Base-by-base conservation (phyloP, 2,329 filamentous ascomycete species). In the Phaeosphaeriaceae sp. region DNA sequence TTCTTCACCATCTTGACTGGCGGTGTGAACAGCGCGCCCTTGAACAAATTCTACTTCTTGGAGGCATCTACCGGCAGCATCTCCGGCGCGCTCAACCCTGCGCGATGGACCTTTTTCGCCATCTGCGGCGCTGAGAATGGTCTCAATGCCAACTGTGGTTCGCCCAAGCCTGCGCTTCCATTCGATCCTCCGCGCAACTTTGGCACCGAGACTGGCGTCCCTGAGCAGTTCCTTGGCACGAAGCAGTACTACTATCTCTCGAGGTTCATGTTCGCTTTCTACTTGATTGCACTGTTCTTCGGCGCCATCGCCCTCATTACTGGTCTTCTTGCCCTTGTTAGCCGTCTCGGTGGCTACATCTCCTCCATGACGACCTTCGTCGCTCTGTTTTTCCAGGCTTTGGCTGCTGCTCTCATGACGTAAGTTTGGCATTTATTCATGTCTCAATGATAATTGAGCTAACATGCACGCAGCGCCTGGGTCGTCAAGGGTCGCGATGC, bases 91-190 rank as follows among this genome's bases (percentile, higher is more conserved):
- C 76, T 77, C 46, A 82, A 83, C 61, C 81, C 81, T 19, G 89
- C 92, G 13, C 89, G 94, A 80, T 98, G 94, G 94, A 96, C 93
- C 36, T 96, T 90, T 80, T 95, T 96, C 83, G 89, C 91, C 76
- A 83, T 96, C 61, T 96, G 93, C 80, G 87, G 88, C 52, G 82
- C 82, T 27, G 80, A 80, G 36, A 77, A 80, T 48, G 83, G 83
- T 27, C 76, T 88, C 74, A 82, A 82, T 51, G 79, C 74, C 52
- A 76, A 90, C 78, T 97, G 92, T 79, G 85, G 87, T 59, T 71
- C 71, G 1, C 77, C 86, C 2, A 84, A 87, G 19, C 90, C 88
- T 0, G 85, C 78, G 70, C 89, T 75, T 80, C 92, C 79, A 73
- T 95, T 83, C 83, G 91, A 84, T 66, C 86, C 86, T 15, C 80